Evolutionary conservation across 192 early-diverging fungal species (phyloP), one percentile per base, ranked within the genome.

Genomic region (Coemansia sp.): DNA sequence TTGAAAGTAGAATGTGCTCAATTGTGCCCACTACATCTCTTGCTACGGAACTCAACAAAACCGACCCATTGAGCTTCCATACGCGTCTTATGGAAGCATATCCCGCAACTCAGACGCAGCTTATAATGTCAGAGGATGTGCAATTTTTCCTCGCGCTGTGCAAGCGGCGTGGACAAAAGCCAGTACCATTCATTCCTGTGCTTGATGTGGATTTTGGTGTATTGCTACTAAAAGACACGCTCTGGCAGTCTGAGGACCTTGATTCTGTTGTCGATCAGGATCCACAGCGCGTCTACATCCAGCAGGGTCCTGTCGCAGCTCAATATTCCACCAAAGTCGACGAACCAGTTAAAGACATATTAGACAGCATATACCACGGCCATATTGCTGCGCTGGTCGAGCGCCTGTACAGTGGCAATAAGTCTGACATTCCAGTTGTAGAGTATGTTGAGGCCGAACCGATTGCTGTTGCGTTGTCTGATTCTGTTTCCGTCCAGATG

Each of bases 211-310:
- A 92, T 79, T 93, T 97, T 83, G 91, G 93, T 64, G 84, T 90
- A 42, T 93, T 93, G 92, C 88, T 95, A 81, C 94, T 91, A 84
- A 95, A 95, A 84, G 91, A 95, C 72, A 92, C 88, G 19, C 75
- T 92, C 24, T 95, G 94, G 94, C 92, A 93, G 72, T 89, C 91
- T 4, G 94, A 97, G 74, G 89, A 95, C 66, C 75, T 95, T 11
- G 89, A 90, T 58, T 90, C 93, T 36, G 87, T 97, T 58, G 85
- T 90, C 27, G 92, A 86, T 57, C 88, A 93, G 68, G 95, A 97
- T 84, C 87, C 90, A 9, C 85, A 88, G 62, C 87, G 95, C 62
- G 89, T 88, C 17, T 87, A 87, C 64, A 93, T 95, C 74, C 84
- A 95, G 53, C 95, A 94, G 63, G 92, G 93, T 56, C 92, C 92